Evolutionary conservation across 352 stramenopile genomes (phyloP).

Genomic region (Globisporangium irregulare): DNA sequence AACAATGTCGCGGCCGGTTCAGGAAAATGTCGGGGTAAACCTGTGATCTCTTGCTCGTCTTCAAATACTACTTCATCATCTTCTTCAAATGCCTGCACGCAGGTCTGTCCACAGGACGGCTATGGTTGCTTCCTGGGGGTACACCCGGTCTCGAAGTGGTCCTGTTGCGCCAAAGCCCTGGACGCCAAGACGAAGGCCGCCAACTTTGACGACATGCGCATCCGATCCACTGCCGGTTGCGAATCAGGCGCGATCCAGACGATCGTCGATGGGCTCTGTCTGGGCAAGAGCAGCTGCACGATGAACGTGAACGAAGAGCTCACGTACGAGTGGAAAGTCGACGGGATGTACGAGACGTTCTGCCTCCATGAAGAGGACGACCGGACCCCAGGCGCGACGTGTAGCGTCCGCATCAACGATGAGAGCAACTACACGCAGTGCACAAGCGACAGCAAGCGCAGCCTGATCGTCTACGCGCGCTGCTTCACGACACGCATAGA

Average conservation of each 20-base stretch:
- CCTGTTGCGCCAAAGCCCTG: conserved; percentile 57
- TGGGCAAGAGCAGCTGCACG: conserved; percentile 63
- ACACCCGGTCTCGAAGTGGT: conserved; percentile 56
- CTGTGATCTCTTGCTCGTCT: conserved; percentile 17
- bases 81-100: conserved; percentile 19
- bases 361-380: conserved; percentile 28
- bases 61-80: background rate
- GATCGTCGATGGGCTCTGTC: conserved; percentile 71
- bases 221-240: conserved; percentile 42
- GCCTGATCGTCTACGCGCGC: conserved; percentile 64
- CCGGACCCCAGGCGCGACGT: conserved; percentile 33
- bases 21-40: conserved; percentile 46
- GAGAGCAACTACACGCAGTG: conserved; percentile 61
- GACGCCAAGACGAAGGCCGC: conserved; percentile 29
- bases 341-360: conserved; percentile 33
- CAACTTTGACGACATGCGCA: conserved; percentile 53
- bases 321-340: conserved; percentile 57
- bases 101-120: conserved; percentile 38
- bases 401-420: conserved; percentile 44
- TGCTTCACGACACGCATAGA: conserved; percentile 82
- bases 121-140: conserved; percentile 63
- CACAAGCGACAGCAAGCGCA: conserved; percentile 23
- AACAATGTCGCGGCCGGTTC: conserved; percentile 63
- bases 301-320: conserved; percentile 60
- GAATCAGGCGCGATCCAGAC: conserved; percentile 41